Evolutionary conservation across 108 stramenopile genomes (phyloP), one percentile per base, ranked within the genome.

Genomic region (Nitzschia sp.): DNA sequence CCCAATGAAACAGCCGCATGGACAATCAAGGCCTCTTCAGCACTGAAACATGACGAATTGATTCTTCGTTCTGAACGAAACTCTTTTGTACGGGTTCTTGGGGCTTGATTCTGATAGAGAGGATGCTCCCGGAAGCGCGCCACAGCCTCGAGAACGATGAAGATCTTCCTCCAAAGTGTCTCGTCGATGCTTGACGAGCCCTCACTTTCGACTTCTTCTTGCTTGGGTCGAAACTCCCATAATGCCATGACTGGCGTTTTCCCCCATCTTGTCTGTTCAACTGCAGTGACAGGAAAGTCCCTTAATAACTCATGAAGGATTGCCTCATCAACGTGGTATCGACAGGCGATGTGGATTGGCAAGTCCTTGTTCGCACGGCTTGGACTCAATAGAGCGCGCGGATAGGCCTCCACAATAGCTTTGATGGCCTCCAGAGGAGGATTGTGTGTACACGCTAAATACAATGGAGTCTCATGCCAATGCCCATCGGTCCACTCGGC

Each of bases 1-100:
- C 76, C 76, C 19, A 77, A 35, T n/a, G 71, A 72, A 16, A 56
- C 71, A 23, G 77, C 77, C 9, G 77, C 77, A 65, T 78, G 77
- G 19, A 78, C 55, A 2, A 68, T 48, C 21, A 76, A 70, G 27
- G 29, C 22, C 2, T 32, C 26, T 27, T 57, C 46, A 17, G 41
- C 21, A 50, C 19, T 11, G 19, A 8, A 8, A 22, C 19, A 11
- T 21, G 4, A 8, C 21, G 9, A 11, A 8, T 5, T 19, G 19
- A 50, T 50, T 50, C 48, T 21, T 23, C 15, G 60, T 1, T 25
- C 9, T 1, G 5, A n/a, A 21, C 60, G 36, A 34, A 41, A 61
- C 21, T 58, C 32, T 33, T 58, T 58, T 16, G 19, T 45, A 1
- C 60, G n/a, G 23, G 60, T 61, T 3, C 17, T 48, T 23, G 47